Evolutionary conservation across 2,329 filamentous ascomycete genomes (phyloP), one percentile per base, ranked within the genome.

Genomic region (Calycina herbarum): DNA sequence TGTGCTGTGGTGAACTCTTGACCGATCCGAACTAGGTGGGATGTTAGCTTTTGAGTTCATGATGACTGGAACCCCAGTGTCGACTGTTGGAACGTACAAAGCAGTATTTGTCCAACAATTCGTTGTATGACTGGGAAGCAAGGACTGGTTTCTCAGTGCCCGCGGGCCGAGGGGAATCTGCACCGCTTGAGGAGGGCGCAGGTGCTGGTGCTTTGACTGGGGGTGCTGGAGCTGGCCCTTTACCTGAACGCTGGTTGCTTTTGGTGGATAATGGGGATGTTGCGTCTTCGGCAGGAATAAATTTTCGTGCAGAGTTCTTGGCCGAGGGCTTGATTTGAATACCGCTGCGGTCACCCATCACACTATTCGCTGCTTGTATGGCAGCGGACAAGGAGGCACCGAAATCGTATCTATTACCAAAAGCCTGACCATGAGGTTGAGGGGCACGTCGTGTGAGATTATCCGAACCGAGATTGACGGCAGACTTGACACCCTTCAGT

Each of bases 91-190:
- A 85, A 96, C 94, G 88, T 94, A 97, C 94, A 87, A 98, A 99
- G 85, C 95, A 99, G 85, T 97, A 99, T 83, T 96, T 97, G 83
- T 96, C 94, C 79, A 99, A 91, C 71, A 99, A 86, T 80, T 99
- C 95, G 80, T 96, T 92, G 78, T 99, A 98, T 67, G 94, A 94
- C 67, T 92, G 89, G 70, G 93, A 96, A 67, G 94, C 87, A 71
- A 97, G 89, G 74, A 86, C 83, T 57, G 89, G 88, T 75, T 89
- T 87, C 74, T 86, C 85, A 48, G 83, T 82, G 15, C 84, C 79
- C 79, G 59, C 80, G 72, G 69, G 79, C 77, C 80, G 72, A 82
- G 83, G 77, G 75, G 85, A 82, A 79, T 85, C 75, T 78, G 86
- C 76, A 65, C 79, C 80, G 61, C 63, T 69, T 10, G 69, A 48